These are phyloP conservation scores for Solanum chacoense DNA, from an alignment of 305 asterid species.

Conservation along the genomic window DNA sequence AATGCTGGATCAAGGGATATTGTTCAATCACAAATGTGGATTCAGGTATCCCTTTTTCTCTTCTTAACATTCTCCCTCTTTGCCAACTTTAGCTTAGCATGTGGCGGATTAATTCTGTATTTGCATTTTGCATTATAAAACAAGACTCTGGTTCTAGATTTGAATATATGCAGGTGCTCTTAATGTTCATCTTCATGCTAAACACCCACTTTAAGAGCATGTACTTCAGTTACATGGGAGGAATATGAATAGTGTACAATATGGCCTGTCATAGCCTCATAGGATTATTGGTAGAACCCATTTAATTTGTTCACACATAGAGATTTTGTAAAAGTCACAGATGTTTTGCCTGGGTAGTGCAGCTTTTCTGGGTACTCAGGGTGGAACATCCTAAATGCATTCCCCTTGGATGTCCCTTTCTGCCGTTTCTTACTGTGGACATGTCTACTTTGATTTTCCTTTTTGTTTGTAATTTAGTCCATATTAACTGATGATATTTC, in stretches of 20 bases:
- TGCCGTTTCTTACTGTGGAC: neutral
- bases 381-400: neutral
- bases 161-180: neutral
- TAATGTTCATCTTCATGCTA: neutral
- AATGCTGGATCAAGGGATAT: constrained; percentile 55
- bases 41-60: constrained; percentile 34
- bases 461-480: neutral
- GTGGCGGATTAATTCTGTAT: neutral
- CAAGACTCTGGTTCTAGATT: neutral
- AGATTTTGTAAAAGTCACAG: neutral
- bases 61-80: neutral
- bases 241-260: neutral
- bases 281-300: neutral
- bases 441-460: neutral
- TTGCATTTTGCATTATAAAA: neutral
- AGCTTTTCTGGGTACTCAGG: neutral
- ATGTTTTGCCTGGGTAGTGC: neutral
- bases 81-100: neutral
- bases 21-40: constrained; percentile 63
- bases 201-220: neutral
- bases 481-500: neutral
- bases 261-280: neutral
- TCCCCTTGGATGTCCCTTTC: neutral
- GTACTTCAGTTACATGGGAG: neutral
- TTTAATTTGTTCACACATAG: neutral